Conservation (phyloP, 2,329 filamentous ascomycete species). For the Phyllosticta capitalensis region DNA sequence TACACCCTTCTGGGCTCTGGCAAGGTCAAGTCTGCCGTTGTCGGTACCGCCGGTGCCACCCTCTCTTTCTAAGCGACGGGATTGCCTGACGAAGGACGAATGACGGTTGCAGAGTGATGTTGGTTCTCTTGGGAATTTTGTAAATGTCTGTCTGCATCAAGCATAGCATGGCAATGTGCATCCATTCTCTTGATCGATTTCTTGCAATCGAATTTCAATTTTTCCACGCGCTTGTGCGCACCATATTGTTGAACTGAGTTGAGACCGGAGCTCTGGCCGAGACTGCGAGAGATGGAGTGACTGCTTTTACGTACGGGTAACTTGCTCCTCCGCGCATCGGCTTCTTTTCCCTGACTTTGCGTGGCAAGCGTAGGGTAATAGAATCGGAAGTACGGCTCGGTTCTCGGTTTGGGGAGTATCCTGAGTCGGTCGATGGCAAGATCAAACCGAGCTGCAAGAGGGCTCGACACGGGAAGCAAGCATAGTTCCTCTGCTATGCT, state of each 20-base stretch:
- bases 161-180: background rate
- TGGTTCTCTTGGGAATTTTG: background rate
- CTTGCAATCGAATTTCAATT: background rate
- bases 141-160: too few species aligned
- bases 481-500: background rate
- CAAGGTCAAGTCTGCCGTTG: constrained; percentile 30
- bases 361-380: background rate
- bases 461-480: background rate
- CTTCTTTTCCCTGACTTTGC: too few species aligned
- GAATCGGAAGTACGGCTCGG: background rate
- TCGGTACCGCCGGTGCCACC: constrained; percentile 30
- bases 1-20: constrained; percentile 24
- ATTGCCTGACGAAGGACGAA: background rate
- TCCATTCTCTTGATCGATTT: background rate
- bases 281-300: too few species aligned
- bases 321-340: too few species aligned
- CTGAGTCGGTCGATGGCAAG: background rate
- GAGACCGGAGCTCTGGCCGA: too few species aligned
- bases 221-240: too few species aligned
- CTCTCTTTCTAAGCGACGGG: constrained; percentile 21
- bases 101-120: background rate
- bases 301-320: too few species aligned
- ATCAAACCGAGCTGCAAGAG: background rate
- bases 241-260: too few species aligned
- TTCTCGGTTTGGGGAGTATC: background rate